Evolutionary conservation across 805 yeast species (phyloP), one percentile per base, ranked within the genome.

Genomic region (Lachancea cidri): DNA sequence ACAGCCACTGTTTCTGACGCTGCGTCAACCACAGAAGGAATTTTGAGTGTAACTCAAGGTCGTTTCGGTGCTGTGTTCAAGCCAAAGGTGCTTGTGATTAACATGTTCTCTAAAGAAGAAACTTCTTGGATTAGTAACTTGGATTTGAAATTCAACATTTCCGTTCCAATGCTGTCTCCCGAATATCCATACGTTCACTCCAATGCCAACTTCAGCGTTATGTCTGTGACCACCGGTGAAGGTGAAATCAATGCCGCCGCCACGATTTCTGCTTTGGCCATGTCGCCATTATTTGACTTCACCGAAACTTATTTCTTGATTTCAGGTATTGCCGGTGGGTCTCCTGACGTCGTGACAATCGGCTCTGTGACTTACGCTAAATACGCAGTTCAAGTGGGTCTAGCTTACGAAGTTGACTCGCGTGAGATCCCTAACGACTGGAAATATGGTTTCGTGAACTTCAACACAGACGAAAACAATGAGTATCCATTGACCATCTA

Each of bases 151-250:
- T 63, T 76, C 58, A 77, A 78, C 60, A 66, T 79, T 50, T 68
- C 82, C 19, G 55, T 80, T 35, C 85, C 86, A n/a, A 85, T 86
- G 36, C 65, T 80, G 41, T 77, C 83, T 14, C 82, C 83, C 20
- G 47, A 71, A 25, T 79, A 70, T 66, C 82, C 83, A 25, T 53
- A 67, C 16, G 66, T 80, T 38, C 76, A 73, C 64, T 79, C 85
- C 62, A 72, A 71, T 43, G 52, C 64, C 27, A 67, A 76, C 63
- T 73, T 69, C 62, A 57, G 73, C 20, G 57, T 80, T 20, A 79
- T 84, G 67, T 79, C 77, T 54, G 54, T 79, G 41, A 76, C 82
- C 34, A 75, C 81, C n/a, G 86, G 86, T 40, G 85, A 79, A 62
- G 81, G 79, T 48, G 84, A 79, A 57, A 72, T 77, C 49, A 80